A percentile compares a stretch with the other conserved stretches of the same genome.
Conservation (phyloP, 805 yeast genomes). For the Cyberlindnera xylosilytica region DNA sequence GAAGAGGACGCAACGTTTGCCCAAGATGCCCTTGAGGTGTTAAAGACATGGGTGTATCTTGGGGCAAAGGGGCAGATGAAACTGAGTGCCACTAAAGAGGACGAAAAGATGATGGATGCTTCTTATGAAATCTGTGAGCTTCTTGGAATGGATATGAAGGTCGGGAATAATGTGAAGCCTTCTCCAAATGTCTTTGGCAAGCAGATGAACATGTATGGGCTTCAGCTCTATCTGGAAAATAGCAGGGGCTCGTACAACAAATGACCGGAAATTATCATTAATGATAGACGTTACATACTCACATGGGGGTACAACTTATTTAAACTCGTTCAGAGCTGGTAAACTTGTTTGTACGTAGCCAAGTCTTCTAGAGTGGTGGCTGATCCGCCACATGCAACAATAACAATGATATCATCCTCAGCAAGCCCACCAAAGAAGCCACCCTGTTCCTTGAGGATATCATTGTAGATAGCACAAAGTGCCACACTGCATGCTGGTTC, state of each 20-base stretch:
- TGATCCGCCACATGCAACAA: conserved; percentile 60
- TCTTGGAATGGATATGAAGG: too few species aligned
- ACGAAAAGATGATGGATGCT: too few species aligned
- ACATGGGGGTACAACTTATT: too few species aligned
- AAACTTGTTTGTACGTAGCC: conserved; percentile 14
- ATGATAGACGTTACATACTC: too few species aligned
- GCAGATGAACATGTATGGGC: too few species aligned
- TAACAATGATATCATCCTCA: conserved; percentile 44
- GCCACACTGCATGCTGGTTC: conserved; percentile 81
- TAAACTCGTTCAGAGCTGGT: conserved; percentile 3
- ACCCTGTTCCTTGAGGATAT: conserved; percentile 27
- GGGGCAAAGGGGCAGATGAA: background rate
- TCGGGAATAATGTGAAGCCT: too few species aligned
- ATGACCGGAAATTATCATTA: too few species aligned
- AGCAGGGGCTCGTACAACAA: too few species aligned
- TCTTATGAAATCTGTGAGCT: too few species aligned
- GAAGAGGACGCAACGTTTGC: background rate
- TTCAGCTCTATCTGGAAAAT: too few species aligned
- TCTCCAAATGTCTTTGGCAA: too few species aligned
- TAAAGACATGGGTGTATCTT: background rate
- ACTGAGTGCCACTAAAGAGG: background rate
- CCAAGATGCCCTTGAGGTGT: background rate
- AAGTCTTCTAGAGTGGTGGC: conserved; percentile 33
- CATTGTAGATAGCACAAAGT: conserved; percentile 47
- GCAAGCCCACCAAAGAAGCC: conserved; percentile 29